Evolutionary conservation across 257 asterid genomes (phyloP), one percentile per base, ranked within the genome.

Genomic region (Solanum phureja): DNA sequence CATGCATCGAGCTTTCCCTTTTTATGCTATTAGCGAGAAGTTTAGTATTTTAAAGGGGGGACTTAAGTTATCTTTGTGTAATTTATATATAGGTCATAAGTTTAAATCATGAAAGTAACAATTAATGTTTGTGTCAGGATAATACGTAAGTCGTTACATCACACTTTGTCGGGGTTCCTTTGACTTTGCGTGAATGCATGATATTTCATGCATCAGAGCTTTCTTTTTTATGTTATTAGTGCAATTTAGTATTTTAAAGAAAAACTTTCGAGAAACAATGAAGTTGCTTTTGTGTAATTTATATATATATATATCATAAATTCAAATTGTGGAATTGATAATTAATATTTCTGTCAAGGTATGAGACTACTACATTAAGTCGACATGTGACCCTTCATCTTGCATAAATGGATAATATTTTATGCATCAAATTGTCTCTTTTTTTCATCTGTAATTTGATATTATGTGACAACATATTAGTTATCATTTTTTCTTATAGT

Each of bases 321-420:
- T 64, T 64, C 7, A 64, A n/a, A 64, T 64, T 12, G 3, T 64
- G 18, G 6, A n/a, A 68, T 68, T 68, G 33, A 27, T 27, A 27
- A n/a, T 3, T n/a, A n/a, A 68, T 27, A 24, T 10, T 64, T n/a
- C 1, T 64, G 7, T n/a, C 33, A 62, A 3, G 35, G 8, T 27
- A 66, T 14, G 3, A 68, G 11, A 27, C 37, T 29, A 11, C 21
- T 68, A 23, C 3, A 19, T 7, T 21, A 19, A 0, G 8, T 52
- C 23, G 0, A 0, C 9, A 13, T 69, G 23, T 14, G 1, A 0
- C 19, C 11, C 6, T 4, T 69, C 73, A 2, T 8, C 34, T 29
- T 10, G 18, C 3, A 8, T 66, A 14, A 27, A 29, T 27, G 2
- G 21, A 7, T 0, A 6, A 71, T 71, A 13, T 1, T 29, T 52